phyloP scores from a whole-genome alignment of 2,329 filamentous ascomycete genomes.

The Penicillium sp. region DNA sequence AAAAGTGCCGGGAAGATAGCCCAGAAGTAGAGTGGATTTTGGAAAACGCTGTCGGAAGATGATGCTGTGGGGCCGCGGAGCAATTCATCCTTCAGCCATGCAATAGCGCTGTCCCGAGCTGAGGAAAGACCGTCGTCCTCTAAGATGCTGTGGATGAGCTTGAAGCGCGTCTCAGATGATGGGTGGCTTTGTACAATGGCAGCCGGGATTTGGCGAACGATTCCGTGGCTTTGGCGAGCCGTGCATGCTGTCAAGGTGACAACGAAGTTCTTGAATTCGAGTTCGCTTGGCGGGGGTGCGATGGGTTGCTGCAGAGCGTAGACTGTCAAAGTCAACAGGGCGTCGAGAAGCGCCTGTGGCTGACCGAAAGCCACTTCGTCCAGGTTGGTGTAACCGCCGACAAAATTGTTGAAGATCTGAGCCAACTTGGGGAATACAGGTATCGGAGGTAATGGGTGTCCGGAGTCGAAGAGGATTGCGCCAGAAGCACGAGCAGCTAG shows the following conservation, averaged over 20 bases:
- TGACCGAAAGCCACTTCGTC: constrained; percentile 42
- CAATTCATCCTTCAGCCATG: constrained; percentile 60
- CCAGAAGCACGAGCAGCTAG: constrained; percentile 52
- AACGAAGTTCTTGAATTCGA: constrained; percentile 52
- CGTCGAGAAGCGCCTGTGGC: constrained; percentile 53
- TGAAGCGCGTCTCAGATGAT: constrained; percentile 49
- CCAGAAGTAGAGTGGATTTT: constrained; percentile 37
- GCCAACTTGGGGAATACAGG: constrained; percentile 54
- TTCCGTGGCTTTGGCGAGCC: constrained; percentile 35
- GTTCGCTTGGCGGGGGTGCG: constrained; percentile 48
- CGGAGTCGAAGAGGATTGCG: constrained; percentile 47
- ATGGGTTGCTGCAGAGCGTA: constrained; percentile 47
- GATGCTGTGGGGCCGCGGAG: constrained; percentile 41
- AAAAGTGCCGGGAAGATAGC: constrained; percentile 52
- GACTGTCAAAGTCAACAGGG: constrained; percentile 51
- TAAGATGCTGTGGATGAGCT: constrained; percentile 54
- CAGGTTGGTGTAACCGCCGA: constrained; percentile 43
- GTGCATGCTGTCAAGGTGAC: constrained; percentile 44
- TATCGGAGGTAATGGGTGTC: constrained; percentile 38
- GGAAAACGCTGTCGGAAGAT: constrained; percentile 31
- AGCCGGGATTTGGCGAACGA: constrained; percentile 37
- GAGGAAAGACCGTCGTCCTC: constrained; percentile 54
- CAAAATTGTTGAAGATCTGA: constrained; percentile 50
- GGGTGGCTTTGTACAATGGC: constrained; percentile 51
- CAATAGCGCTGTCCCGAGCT: constrained; percentile 55